Conservation (phyloP, 495 filamentous ascomycete species). For the Lentithecium fluviatile region DNA sequence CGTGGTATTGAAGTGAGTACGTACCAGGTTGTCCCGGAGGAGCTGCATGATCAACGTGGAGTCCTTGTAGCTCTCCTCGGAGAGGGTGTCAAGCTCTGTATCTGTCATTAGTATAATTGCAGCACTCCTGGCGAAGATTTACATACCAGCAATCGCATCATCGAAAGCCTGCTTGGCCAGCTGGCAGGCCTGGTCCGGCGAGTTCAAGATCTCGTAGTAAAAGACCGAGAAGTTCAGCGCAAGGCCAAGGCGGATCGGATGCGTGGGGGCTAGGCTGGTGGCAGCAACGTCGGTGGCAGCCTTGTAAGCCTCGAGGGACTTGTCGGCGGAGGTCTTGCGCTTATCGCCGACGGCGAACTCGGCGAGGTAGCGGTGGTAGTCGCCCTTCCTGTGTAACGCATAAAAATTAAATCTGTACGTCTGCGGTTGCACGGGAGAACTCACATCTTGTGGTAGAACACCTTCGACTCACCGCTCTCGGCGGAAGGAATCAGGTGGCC, state of each 20-base stretch:
- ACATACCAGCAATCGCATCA: slow-evolving; percentile 79
- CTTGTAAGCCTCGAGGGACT: slow-evolving; percentile 99
- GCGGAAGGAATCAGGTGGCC: slow-evolving; percentile 95
- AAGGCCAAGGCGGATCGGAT: slow-evolving; percentile 97
- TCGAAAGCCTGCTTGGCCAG: slow-evolving; percentile 99
- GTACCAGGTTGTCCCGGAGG: slow-evolving; percentile 95
- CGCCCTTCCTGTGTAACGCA: slow-evolving; percentile 78
- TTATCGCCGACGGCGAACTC: slow-evolving; percentile 99
- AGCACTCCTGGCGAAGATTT: not conserved
- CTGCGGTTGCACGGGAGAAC: slow-evolving; percentile 35
- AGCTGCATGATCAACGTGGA: slow-evolving; percentile 99
- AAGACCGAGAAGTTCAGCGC: slow-evolving; percentile 99
- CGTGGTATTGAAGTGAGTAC: slow-evolving; percentile 32
- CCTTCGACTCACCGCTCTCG: slow-evolving; percentile 96
- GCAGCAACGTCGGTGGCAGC: slow-evolving; percentile 98
- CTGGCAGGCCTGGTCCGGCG: slow-evolving; percentile 97
- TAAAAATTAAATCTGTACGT: not conserved
- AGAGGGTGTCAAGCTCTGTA: slow-evolving; percentile 93
- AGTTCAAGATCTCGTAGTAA: slow-evolving; percentile 99
- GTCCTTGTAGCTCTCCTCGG: slow-evolving; percentile 99
- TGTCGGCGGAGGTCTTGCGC: slow-evolving; percentile 95
- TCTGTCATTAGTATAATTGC: slow-evolving; percentile 19
- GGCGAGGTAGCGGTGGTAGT: slow-evolving; percentile 99
- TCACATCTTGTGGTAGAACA: slow-evolving; percentile 99
- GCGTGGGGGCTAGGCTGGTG: slow-evolving; percentile 94